Conservation (phyloP, 306 rosid species). For the Vachellia collinsii region DNA sequence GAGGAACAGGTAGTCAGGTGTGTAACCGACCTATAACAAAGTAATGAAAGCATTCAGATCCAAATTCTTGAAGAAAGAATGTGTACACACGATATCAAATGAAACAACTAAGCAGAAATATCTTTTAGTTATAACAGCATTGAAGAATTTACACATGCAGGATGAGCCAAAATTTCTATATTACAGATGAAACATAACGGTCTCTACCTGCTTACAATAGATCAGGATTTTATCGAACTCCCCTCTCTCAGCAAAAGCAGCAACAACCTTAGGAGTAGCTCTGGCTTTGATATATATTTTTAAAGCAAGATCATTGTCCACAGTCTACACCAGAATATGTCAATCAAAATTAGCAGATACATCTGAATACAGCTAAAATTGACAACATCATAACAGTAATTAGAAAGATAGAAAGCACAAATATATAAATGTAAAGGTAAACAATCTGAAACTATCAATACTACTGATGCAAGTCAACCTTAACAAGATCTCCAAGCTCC, state of each 20-base stretch:
- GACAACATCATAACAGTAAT: background rate
- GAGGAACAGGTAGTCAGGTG: constrained; percentile 96
- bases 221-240: constrained; percentile 97
- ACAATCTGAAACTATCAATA: constrained; percentile 22
- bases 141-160: background rate
- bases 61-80: constrained; percentile 30
- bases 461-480: constrained; percentile 58
- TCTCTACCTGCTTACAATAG: constrained; percentile 90
- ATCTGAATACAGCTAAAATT: constrained; percentile 22
- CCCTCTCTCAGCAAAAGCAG: constrained; percentile 99
- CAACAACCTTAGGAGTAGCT: constrained; percentile 98
- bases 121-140: background rate
- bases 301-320: constrained; percentile 92
- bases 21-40: constrained; percentile 84
- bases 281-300: constrained; percentile 97
- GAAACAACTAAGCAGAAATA: constrained; percentile 13
- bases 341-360: constrained; percentile 32
- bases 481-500: constrained; percentile 97
- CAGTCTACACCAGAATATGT: constrained; percentile 63
- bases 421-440: constrained; percentile 7
- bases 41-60: constrained; percentile 39
- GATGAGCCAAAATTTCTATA: constrained; percentile 29
- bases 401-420: constrained; percentile 18
- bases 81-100: background rate
- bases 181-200: constrained; percentile 27